Base-by-base conservation (phyloP, 208 protist species). In the Wallacemonas sp. region DNA sequence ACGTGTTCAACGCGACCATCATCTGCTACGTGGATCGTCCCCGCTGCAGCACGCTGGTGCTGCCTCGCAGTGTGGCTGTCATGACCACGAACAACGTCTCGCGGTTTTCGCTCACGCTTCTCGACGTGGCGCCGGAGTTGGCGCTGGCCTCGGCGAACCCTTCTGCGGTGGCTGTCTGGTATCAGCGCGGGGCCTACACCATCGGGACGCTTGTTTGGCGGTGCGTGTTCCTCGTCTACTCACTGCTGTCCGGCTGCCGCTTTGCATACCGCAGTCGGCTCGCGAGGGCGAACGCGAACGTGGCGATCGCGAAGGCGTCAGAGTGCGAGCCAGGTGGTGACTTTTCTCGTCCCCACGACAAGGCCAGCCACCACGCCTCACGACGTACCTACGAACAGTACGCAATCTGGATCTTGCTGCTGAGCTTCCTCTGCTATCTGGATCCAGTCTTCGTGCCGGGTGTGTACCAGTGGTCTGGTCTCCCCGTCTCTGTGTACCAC, bases 101-200 rank as follows among this genome's bases (percentile, higher is more conserved):
- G 2, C 34, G 54, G 14, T 73, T 90, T n/a, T 81, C 77, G 1
- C 23, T 93, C 4, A 90, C 81, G 29, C 62, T 89, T 38, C 73
- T 88, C 21, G 72, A 73, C 44, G 79, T 88, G 27, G 77, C 84
- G 9, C 72, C 70, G 29, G 81, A 88, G 57, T 58, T 93, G 11
- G 76, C 68, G 11, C 67, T 80, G 49, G 83, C 84, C 1, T 67
- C 77, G 30, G 12, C 48, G 0, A 62, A 34, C 21, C 26, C 52
- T 14, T 81, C 80, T 11, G 70, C 74, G 5, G 76, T 94, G 0
- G 88, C 81, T 9, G 74, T 90, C 34, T 74, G 85, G 43, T 92
- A 86, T 63, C 88, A 94, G 61, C 72, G 81, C 0, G 41, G 68
- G 38, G 1, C 29, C 16, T 94, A 90, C 79, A 94, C 88, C 19